Conservation (phyloP, 2,329 filamentous ascomycete genomes). For the Chaetoscypha palmicola region DNA sequence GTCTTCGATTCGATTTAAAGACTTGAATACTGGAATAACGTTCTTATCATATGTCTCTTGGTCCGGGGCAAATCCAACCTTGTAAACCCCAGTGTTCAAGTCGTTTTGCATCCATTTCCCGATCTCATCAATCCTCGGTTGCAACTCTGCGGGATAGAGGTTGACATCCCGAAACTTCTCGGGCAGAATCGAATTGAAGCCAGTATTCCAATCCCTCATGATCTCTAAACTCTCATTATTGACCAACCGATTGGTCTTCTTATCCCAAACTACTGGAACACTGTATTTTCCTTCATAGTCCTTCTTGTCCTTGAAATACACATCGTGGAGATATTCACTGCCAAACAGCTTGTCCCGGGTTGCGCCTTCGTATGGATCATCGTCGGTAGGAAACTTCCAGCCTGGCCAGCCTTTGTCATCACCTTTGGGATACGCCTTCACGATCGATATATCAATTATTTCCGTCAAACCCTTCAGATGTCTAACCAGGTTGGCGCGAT, state of each 20-base stretch:
- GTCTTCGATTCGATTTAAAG: conserved; percentile 67
- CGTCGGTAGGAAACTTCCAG: conserved; percentile 56
- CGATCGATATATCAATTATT: conserved; percentile 47
- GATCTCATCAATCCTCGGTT: conserved; percentile 59
- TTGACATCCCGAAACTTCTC: conserved; percentile 51
- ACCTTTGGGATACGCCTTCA: conserved; percentile 58
- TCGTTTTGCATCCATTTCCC: conserved; percentile 72
- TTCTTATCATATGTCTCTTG: conserved; percentile 75
- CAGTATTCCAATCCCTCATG: conserved; percentile 69
- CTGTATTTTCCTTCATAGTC: conserved; percentile 61
- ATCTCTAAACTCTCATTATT: conserved; percentile 78
- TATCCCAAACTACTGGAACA: conserved; percentile 61
- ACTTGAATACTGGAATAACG: conserved; percentile 62
- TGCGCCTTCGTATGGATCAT: conserved; percentile 54
- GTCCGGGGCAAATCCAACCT: conserved; percentile 73
- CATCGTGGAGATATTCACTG: conserved; percentile 49
- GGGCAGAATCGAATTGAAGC: conserved; percentile 25
- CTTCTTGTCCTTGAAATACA: conserved; percentile 58
- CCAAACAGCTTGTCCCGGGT: conserved; percentile 54
- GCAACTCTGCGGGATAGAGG: conserved; percentile 59
- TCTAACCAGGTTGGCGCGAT: conserved; percentile 76
- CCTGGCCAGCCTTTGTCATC: conserved; percentile 56
- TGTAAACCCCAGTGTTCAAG: conserved; percentile 64
- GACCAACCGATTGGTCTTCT: conserved; percentile 58
- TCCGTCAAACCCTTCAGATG: conserved; percentile 88